These are phyloP conservation scores for Thuja plicata DNA, from an alignment of 83 land plant species.

Conservation along the genomic window DNA sequence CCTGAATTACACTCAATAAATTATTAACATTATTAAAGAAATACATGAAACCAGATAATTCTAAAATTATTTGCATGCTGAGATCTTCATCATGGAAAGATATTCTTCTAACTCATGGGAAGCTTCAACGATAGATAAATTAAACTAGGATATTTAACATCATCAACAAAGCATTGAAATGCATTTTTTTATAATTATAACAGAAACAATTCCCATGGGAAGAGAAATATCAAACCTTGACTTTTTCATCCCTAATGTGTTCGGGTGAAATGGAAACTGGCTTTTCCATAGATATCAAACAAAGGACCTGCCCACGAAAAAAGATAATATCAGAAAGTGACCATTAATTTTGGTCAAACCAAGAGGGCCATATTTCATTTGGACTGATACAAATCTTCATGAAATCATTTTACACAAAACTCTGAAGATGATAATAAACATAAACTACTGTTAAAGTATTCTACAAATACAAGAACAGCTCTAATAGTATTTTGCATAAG, in stretches of 20 bases:
- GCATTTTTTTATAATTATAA: not conserved
- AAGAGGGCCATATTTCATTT: not conserved
- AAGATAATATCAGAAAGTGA: constrained; percentile 11
- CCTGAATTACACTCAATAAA: constrained; percentile 38
- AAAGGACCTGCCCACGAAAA: constrained; percentile 52
- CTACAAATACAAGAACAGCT: not conserved
- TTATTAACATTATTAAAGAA: not conserved
- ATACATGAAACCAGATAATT: not conserved
- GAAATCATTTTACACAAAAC: not conserved
- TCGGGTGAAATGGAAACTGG: constrained; percentile 93
- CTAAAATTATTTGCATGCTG: not conserved
- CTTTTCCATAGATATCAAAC: constrained; percentile 91
- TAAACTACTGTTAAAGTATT: not conserved
- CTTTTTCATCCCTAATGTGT: constrained; percentile 96
- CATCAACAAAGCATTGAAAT: not conserved
- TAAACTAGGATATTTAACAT: not conserved
- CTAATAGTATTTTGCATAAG: constrained; percentile 2
- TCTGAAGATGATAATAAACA: not conserved
- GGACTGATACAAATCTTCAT: not conserved
- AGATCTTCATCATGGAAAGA: not conserved
- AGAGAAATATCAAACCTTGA: constrained; percentile 66
- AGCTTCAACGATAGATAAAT: not conserved
- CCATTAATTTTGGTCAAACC: not conserved
- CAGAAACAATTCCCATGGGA: not conserved
- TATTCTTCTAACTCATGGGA: not conserved